A percentile compares a stretch with the other conserved stretches of the same genome.
phyloP scores from a whole-genome alignment of 1,139 yeast species.

The Pichia terricola region DNA sequence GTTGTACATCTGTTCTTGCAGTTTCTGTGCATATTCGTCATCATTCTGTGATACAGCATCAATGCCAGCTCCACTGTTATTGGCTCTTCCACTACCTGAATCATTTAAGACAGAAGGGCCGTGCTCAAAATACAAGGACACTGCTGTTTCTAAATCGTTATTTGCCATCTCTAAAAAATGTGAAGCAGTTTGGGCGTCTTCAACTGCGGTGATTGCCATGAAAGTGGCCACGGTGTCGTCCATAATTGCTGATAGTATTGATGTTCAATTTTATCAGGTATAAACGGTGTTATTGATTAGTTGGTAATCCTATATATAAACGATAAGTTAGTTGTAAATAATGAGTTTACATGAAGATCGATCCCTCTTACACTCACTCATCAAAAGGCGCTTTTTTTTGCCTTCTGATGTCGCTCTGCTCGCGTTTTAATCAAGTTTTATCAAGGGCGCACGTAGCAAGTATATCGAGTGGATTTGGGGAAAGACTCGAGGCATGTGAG shows the following conservation, averaged over 20 bases:
- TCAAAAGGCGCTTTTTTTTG: no score
- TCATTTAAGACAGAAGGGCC: constrained; percentile 30
- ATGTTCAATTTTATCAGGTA: no score
- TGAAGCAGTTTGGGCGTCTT: constrained; percentile 60
- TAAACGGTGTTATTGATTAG: no score
- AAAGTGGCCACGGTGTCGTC: constrained; percentile 57
- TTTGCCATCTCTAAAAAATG: constrained; percentile 77
- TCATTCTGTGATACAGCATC: constrained; percentile 27
- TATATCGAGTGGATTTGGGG: no score
- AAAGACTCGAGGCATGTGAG: no score
- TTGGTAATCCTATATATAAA: no score
- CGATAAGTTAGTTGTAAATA: no score
- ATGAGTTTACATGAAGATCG: no score
- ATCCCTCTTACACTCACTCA: no score
- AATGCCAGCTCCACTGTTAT: constrained; percentile 10
- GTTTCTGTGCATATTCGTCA: constrained; percentile 50
- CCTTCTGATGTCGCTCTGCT: no score
- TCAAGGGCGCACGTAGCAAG: no score
- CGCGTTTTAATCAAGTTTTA: no score
- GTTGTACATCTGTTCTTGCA: constrained; percentile 60
- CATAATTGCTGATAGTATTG: constrained; percentile 9
- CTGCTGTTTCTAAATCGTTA: constrained; percentile 75
- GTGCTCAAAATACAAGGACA: constrained; percentile 72
- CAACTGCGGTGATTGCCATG: constrained; percentile 74
- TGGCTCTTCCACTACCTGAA: neutral